A percentile compares a stretch with the other conserved stretches of the same genome.
Conservation (phyloP, 2,329 filamentous ascomycete species). For the Exophiala alcalophila region DNA sequence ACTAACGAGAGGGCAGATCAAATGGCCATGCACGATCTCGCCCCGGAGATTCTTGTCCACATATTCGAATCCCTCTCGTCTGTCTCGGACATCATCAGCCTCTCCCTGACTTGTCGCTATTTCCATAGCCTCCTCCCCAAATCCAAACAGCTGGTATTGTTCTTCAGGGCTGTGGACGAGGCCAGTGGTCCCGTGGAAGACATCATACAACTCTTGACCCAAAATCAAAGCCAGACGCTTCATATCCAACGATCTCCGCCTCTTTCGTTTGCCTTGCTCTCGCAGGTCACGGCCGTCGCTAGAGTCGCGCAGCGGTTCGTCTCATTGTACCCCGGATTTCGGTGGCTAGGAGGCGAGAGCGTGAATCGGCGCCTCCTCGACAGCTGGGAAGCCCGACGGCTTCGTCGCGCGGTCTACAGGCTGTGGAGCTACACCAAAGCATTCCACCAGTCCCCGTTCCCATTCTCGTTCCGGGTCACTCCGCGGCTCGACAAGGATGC, state of each 20-base stretch:
- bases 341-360: slow-evolving; percentile 58
- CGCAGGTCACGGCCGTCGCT: slow-evolving; percentile 55
- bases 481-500: slow-evolving; percentile 47
- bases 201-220: slow-evolving; percentile 58
- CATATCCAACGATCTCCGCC: slow-evolving; percentile 53
- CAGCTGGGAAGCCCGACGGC: slow-evolving; percentile 47
- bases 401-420: slow-evolving; percentile 59
- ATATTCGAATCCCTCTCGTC: slow-evolving; percentile 54
- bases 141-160: slow-evolving; percentile 54
- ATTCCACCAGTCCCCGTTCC: slow-evolving; percentile 53
- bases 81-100: slow-evolving; percentile 52
- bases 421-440: slow-evolving; percentile 60
- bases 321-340: slow-evolving; percentile 61
- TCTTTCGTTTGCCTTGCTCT: slow-evolving; percentile 54
- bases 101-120: slow-evolving; percentile 55
- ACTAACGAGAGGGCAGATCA: no score
- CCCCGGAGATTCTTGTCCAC: slow-evolving; percentile 58
- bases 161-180: slow-evolving; percentile 52
- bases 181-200: slow-evolving; percentile 60
- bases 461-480: no score
- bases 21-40: slow-evolving; percentile 57
- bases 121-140: slow-evolving; percentile 53
- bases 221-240: slow-evolving; percentile 58
- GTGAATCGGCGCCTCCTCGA: slow-evolving; percentile 55
- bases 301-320: slow-evolving; percentile 57